Evolutionary conservation across 768 basidiomycete species (phyloP).

Genomic region (Tulasnella sp.): DNA sequence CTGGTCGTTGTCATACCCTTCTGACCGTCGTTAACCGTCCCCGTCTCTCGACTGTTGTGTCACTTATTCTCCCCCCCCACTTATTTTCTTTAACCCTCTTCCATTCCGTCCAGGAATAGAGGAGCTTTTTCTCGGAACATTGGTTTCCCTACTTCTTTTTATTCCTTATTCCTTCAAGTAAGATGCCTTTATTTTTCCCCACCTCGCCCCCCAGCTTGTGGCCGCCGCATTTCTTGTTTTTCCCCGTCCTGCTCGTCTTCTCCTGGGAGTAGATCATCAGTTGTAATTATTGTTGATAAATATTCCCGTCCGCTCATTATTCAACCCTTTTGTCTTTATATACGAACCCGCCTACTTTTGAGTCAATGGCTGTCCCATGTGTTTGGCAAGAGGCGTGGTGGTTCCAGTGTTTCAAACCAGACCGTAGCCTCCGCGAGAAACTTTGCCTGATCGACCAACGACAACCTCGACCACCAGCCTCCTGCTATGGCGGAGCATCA

Average conservation of each 20-base stretch:
- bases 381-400: too few species aligned
- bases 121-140: not conserved
- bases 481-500: not conserved
- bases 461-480: not conserved
- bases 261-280: slow-evolving; percentile 9
- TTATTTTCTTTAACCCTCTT: not conserved
- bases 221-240: not conserved
- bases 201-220: not conserved
- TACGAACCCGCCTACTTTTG: not conserved
- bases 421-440: too few species aligned
- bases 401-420: too few species aligned
- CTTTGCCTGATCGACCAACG: too few species aligned
- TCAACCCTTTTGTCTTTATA: not conserved
- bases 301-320: slow-evolving; percentile 2
- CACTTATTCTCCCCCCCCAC: not conserved
- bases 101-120: not conserved
- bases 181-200: not conserved
- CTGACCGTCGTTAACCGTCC: not conserved
- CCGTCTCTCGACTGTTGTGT: slow-evolving; percentile 4
- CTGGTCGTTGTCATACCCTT: slow-evolving; percentile 4
- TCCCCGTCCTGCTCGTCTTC: not conserved
- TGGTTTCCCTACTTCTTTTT: not conserved
- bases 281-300: slow-evolving; percentile 5
- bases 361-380: too few species aligned
- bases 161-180: not conserved